Conservation (phyloP, 257 asterid genomes). For the Primulina huaijiensis region DNA sequence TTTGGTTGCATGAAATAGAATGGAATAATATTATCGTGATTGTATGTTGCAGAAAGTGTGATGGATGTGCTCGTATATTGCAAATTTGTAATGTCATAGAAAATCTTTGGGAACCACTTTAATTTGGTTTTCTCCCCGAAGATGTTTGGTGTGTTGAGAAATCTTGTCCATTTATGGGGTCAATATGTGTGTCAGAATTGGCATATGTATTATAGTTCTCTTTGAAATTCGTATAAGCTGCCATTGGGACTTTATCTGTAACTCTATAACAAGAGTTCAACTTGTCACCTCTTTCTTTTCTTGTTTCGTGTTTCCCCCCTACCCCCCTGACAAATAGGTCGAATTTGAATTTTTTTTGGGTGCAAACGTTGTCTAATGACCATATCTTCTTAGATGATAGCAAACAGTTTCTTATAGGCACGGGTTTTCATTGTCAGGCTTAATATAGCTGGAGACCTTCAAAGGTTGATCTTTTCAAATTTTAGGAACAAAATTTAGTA, state of each 20-base stretch:
- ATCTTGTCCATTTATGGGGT: neutral
- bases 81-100: neutral
- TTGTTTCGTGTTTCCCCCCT: neutral
- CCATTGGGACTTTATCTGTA: neutral
- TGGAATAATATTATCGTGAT: neutral
- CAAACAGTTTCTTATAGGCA: neutral
- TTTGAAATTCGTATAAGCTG: neutral
- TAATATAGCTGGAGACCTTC: neutral
- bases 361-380: too few relatives aligned
- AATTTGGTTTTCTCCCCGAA: too few relatives aligned
- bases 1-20: neutral
- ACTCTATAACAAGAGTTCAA: too few relatives aligned
- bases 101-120: neutral
- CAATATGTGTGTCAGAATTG: neutral
- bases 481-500: too few relatives aligned
- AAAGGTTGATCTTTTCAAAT: neutral
- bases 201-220: too few relatives aligned
- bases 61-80: neutral
- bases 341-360: too few relatives aligned
- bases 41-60: neutral
- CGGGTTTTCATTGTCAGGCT: neutral
- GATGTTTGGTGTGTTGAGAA: neutral
- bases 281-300: neutral
- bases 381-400: too few relatives aligned
- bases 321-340: neutral